Conservation (phyloP, 768 basidiomycete genomes). For the Mycena latifolia region DNA sequence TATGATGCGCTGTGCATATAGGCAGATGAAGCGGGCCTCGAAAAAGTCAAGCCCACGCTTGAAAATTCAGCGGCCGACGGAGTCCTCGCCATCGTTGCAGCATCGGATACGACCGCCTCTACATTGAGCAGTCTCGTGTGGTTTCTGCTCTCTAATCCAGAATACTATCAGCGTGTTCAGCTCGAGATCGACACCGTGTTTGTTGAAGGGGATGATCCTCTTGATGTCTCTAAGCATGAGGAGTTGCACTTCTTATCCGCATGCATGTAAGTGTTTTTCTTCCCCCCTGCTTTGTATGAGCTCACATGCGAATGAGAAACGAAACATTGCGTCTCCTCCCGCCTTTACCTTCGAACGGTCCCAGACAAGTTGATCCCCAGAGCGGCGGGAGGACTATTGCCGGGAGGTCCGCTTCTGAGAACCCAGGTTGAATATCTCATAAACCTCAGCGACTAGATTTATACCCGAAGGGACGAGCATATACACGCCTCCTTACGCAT, state of each 20-base stretch:
- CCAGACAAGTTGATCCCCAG: conserved; percentile 37
- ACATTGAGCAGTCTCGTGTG: conserved; percentile 48
- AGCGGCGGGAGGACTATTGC: neutral
- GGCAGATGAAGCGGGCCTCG: conserved; percentile 57
- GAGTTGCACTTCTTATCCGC: conserved; percentile 50
- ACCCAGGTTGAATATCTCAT: too few species aligned
- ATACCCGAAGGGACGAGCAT: too few species aligned
- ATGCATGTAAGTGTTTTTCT: conserved; percentile 45
- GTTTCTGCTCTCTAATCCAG: conserved; percentile 49
- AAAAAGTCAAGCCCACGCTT: conserved; percentile 46
- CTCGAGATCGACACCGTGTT: conserved; percentile 47
- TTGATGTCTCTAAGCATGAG: conserved; percentile 41
- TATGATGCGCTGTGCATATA: too few species aligned
- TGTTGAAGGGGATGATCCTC: conserved; percentile 40
- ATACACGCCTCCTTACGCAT: too few species aligned
- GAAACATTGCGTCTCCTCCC: conserved; percentile 64
- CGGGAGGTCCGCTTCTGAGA: neutral
- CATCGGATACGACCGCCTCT: conserved; percentile 54
- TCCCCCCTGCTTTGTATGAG: neutral
- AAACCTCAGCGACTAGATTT: too few species aligned
- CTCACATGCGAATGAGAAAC: conserved; percentile 46
- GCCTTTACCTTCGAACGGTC: conserved; percentile 58
- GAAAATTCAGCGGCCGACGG: conserved; percentile 52
- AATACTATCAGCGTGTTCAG: conserved; percentile 47
- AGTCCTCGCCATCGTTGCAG: conserved; percentile 51